phyloP scores from a whole-genome alignment of 164 flowering plant genomes.

The Vitis rupestris region DNA sequence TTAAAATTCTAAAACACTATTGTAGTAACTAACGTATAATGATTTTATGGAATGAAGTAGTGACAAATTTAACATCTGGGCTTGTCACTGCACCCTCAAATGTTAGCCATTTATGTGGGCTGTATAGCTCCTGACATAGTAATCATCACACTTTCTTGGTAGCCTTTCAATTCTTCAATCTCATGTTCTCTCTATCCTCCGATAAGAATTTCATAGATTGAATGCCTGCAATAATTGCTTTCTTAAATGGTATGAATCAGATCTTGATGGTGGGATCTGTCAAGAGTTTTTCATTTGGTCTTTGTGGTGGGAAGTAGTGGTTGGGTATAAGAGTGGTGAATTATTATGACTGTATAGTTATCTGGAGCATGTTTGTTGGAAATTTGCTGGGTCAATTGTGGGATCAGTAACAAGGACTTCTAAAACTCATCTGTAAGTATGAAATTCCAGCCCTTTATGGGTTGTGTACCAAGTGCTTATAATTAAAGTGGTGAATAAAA shows the following conservation, averaged over 20 bases:
- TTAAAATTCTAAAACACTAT: too few species aligned
- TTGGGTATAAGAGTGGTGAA: background rate
- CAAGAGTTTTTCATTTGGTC: too few species aligned
- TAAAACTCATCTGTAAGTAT: background rate
- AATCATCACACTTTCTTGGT: background rate
- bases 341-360: background rate
- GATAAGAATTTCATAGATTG: background rate
- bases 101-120: too few species aligned
- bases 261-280: background rate
- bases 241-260: background rate
- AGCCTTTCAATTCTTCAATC: background rate
- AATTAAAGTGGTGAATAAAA: background rate
- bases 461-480: background rate
- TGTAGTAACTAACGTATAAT: too few species aligned
- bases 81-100: too few species aligned
- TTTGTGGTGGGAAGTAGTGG: too few species aligned
- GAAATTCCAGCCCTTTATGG: background rate
- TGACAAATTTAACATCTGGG: too few species aligned
- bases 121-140: background rate
- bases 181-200: background rate
- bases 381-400: background rate
- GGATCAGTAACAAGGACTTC: background rate
- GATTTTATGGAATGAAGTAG: too few species aligned
- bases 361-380: background rate
- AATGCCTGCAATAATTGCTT: background rate